Evolutionary conservation across 129 eudicot species (phyloP).

Genomic region (Flaveria bidentis): DNA sequence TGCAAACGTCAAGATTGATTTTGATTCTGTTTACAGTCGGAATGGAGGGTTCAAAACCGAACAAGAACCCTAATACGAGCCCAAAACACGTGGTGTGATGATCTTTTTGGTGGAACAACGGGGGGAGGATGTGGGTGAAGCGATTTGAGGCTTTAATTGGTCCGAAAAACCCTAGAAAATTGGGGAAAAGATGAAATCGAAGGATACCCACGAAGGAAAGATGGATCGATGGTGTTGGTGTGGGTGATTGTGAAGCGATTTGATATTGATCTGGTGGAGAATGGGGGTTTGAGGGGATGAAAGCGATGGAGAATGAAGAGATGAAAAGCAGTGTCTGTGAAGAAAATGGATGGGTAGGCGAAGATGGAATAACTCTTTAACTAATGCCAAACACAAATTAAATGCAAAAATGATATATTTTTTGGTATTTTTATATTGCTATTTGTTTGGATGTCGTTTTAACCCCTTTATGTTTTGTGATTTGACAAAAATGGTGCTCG

Average conservation of each 20-base stretch:
- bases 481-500: background rate
- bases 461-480: background rate
- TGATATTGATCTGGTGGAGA: conserved; percentile 23
- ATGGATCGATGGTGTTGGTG: conserved; percentile 8
- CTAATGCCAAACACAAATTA: conserved; percentile 35
- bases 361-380: conserved; percentile 44
- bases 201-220: background rate
- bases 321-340: conserved; percentile 39
- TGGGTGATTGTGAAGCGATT: conserved; percentile 19
- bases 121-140: background rate
- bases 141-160: conserved; percentile 18
- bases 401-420: conserved; percentile 2
- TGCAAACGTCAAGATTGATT: conserved; percentile 1
- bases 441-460: background rate
- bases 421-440: background rate
- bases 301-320: conserved; percentile 39
- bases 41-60: conserved; percentile 13
- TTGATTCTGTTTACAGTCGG: conserved; percentile 5
- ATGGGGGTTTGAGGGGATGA: conserved; percentile 30
- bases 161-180: conserved; percentile 31
- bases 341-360: conserved; percentile 50
- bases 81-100: conserved; percentile 4
- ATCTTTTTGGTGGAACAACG: conserved; percentile 17
- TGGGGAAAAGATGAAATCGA: conserved; percentile 11
- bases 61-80: conserved; percentile 1